phyloP scores from a whole-genome alignment of 257 asterid species.

The Scutellaria minor region DNA sequence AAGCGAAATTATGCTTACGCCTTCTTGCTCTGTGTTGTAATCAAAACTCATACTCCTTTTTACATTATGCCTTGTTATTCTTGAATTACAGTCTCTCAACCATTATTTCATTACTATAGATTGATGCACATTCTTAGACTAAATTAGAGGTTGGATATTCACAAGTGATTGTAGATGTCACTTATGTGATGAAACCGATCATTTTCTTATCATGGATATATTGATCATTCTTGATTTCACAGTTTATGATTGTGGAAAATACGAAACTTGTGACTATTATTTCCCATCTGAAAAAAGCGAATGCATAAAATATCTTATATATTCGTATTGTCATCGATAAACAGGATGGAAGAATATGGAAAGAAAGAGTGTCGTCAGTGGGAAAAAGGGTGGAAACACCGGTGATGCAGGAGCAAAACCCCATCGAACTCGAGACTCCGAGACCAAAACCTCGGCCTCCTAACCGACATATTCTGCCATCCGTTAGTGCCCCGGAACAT shows the following conservation, averaged over 20 bases:
- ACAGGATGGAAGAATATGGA: slow-evolving; percentile 98
- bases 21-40: not conserved
- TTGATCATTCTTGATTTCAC: no score
- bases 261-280: no score
- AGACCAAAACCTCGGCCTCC: slow-evolving; percentile 53
- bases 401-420: slow-evolving; percentile 42
- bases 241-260: no score
- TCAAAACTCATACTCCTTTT: not conserved
- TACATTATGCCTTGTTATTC: no score
- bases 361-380: slow-evolving; percentile 74
- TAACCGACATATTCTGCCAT: slow-evolving; percentile 59
- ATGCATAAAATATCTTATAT: not conserved
- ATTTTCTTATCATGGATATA: no score
- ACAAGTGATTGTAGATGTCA: no score
- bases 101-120: not conserved
- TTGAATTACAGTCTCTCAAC: no score
- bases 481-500: slow-evolving; percentile 63
- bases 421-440: slow-evolving; percentile 46
- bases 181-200: no score
- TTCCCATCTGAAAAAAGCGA: no score
- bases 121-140: not conserved
- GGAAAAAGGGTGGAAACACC: slow-evolving; percentile 54
- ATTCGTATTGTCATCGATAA: not conserved
- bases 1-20: not conserved
- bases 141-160: not conserved